Conservation (phyloP, 129 eudicot species). For the Flaveria sonorensis region DNA sequence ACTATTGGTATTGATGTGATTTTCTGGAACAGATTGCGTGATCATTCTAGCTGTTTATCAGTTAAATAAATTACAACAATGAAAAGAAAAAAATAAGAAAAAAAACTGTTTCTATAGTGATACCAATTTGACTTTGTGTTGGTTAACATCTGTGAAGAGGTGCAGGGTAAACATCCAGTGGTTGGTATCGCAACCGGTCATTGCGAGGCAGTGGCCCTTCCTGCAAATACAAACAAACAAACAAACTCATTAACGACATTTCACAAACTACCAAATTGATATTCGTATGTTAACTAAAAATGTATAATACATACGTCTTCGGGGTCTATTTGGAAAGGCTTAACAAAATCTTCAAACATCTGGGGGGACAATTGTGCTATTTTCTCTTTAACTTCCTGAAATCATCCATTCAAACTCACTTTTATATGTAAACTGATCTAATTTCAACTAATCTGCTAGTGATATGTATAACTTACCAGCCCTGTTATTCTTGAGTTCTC, state of each 20-base stretch:
- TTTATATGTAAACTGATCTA: background rate
- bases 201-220: constrained; percentile 76
- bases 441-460: background rate
- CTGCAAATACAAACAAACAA: constrained; percentile 38
- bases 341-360: constrained; percentile 84
- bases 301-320: constrained; percentile 50
- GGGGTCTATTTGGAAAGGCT: constrained; percentile 66
- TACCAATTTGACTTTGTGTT: background rate
- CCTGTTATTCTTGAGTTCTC: constrained; percentile 86
- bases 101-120: background rate
- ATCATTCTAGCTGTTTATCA: constrained; percentile 4
- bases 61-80: background rate
- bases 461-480: constrained; percentile 51
- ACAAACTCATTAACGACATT: constrained; percentile 2
- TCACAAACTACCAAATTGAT: background rate
- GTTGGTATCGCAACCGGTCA: constrained; percentile 57
- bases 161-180: constrained; percentile 80
- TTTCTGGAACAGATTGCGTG: background rate
- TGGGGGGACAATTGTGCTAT: constrained; percentile 60
- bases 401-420: constrained; percentile 9
- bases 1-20: constrained; percentile 13
- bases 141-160: constrained; percentile 84
- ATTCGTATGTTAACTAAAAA: background rate
- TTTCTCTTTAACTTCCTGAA: constrained; percentile 76
- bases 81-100: background rate